Conservation (phyloP, 2,329 filamentous ascomycete genomes). For the Colletotrichum graminicola region DNA sequence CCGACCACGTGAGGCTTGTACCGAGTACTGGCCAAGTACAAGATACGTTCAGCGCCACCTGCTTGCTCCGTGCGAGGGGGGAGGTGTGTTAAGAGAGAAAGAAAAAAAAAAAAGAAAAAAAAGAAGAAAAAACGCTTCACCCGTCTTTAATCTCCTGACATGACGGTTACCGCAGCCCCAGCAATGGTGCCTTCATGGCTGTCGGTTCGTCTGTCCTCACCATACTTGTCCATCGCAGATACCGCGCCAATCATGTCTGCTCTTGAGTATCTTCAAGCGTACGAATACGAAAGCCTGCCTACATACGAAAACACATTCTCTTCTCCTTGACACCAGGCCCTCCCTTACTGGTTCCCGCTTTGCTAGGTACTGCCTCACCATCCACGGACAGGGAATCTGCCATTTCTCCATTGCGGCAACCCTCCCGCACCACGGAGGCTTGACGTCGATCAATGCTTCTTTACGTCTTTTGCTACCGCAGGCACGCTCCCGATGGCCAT, state of each 20-base stretch:
- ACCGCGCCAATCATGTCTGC: neutral
- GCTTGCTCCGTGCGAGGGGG: too few species aligned
- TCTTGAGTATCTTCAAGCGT: neutral
- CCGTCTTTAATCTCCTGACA: too few species aligned
- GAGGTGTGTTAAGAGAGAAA: too few species aligned
- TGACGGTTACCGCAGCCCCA: neutral
- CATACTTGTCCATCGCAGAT: neutral
- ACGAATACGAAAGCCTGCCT: neutral
- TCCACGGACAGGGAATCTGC: neutral
- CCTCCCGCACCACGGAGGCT: slow-evolving; percentile 10
- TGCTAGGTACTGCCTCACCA: neutral
- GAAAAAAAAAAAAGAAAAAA: too few species aligned
- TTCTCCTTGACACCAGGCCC: neutral
- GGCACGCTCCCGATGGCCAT: slow-evolving; percentile 4
- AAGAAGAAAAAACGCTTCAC: neutral
- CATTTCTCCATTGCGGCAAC: neutral
- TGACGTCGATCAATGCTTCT: slow-evolving; percentile 34
- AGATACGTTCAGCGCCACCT: neutral
- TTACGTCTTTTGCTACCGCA: slow-evolving; percentile 16
- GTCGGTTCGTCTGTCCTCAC: neutral
- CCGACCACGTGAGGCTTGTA: slow-evolving; percentile 39
- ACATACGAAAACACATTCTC: neutral
- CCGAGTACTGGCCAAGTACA: slow-evolving; percentile 8
- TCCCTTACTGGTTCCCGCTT: neutral
- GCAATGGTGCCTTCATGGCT: neutral